phyloP scores from a whole-genome alignment of 805 yeast genomes.

The Komagataella mondaviorum region DNA sequence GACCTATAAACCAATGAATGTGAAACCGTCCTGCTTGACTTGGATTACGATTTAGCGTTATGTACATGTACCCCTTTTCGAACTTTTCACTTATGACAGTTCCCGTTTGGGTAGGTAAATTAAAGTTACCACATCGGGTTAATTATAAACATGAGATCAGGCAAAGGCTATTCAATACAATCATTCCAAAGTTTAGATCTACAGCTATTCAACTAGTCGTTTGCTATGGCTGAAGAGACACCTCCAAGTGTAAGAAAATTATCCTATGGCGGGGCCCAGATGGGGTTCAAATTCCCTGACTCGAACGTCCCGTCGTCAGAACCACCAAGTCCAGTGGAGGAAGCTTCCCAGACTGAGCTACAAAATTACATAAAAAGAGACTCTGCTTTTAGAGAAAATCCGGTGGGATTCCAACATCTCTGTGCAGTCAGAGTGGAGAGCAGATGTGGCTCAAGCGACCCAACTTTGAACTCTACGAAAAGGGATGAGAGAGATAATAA shows the following conservation, averaged over 20 bases:
- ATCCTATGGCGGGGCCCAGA: conserved; percentile 6
- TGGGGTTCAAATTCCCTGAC: conserved; percentile 5
- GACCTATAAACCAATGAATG: too few species aligned
- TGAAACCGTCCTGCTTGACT: background rate
- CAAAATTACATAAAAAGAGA: conserved; percentile 2
- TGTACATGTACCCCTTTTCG: background rate
- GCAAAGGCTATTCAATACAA: background rate
- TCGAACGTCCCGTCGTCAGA: background rate
- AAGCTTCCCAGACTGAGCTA: background rate
- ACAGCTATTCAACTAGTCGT: background rate
- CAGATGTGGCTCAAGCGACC: conserved; percentile 5
- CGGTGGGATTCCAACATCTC: conserved; percentile 3
- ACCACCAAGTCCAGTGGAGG: background rate
- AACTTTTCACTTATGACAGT: background rate
- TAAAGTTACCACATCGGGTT: background rate
- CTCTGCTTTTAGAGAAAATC: conserved; percentile 5
- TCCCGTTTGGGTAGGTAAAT: background rate
- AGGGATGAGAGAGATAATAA: background rate
- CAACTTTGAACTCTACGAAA: conserved; percentile 1
- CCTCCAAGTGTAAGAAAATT: conserved; percentile 1
- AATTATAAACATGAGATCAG: background rate
- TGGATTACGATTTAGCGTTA: too few species aligned
- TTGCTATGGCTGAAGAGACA: conserved; percentile 1
- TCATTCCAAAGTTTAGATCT: background rate
- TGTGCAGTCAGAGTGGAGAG: conserved; percentile 5